These are phyloP conservation scores for Leptodontidium sp. DNA, from an alignment of 2,329 filamentous ascomycete genomes.

Conservation along the genomic window DNA sequence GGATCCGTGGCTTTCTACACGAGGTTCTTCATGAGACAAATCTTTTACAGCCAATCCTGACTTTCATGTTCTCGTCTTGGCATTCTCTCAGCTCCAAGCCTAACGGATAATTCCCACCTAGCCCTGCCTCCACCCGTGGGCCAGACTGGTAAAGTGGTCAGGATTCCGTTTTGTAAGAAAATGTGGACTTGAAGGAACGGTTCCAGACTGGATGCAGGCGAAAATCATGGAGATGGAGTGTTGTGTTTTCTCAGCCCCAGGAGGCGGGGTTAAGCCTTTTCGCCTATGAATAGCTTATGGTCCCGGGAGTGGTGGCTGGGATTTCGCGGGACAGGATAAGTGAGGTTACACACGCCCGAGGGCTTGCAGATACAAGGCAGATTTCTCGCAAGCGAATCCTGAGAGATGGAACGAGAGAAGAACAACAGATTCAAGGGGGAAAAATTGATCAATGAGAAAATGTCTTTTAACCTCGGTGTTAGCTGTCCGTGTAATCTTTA, in stretches of 20 bases:
- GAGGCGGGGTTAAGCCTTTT: not conserved
- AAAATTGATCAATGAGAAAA: no score
- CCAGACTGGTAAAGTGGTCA: no score
- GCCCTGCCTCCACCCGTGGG: not conserved
- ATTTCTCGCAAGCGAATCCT: not conserved
- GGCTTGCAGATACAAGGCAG: not conserved
- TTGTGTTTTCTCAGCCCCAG: not conserved
- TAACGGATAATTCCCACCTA: not conserved
- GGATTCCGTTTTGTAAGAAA: not conserved
- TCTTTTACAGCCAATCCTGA: not conserved
- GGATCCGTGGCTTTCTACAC: not conserved
- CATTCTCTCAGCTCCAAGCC: not conserved
- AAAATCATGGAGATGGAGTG: not conserved
- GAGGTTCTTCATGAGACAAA: not conserved
- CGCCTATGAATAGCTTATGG: not conserved
- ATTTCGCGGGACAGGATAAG: not conserved
- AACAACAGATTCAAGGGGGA: no score
- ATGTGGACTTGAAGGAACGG: not conserved
- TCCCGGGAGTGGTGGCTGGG: not conserved
- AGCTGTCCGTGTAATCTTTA: no score
- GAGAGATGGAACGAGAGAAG: no score
- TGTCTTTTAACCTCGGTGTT: no score
- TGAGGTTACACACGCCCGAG: not conserved
- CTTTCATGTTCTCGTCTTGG: not conserved
- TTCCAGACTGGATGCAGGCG: not conserved